Percentiles rank a stretch among this genome's conserved stretches.
Evolutionary conservation across 345 rosid species (phyloP).

Genomic region (Moringa oleifera): DNA sequence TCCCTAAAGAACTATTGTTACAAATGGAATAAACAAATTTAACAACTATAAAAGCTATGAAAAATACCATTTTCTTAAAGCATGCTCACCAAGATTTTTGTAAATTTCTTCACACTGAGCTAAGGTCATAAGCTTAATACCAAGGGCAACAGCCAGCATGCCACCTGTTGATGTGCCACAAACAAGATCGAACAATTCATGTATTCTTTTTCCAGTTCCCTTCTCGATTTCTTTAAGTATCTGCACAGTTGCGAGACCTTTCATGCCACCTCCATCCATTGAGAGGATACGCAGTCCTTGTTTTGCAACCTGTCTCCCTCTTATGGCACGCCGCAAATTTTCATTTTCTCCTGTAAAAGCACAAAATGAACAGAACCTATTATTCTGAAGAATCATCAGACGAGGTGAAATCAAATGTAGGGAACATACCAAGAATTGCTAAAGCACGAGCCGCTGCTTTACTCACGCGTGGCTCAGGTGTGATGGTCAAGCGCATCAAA

Average conservation of each 20-base stretch:
- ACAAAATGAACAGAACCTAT: constrained; percentile 13
- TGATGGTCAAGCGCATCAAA: constrained; percentile 72
- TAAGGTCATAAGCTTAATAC: constrained; percentile 85
- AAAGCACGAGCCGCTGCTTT: constrained; percentile 98
- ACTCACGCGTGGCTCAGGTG: constrained; percentile 75
- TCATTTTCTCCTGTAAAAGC: constrained; percentile 84
- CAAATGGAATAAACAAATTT: constrained; percentile 10
- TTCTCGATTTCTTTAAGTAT: constrained; percentile 95
- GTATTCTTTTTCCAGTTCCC: constrained; percentile 92
- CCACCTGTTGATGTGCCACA: constrained; percentile 99
- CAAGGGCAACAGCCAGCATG: constrained; percentile 97
- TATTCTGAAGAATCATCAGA: constrained; percentile 5
- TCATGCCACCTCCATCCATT: constrained; percentile 99
- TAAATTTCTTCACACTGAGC: constrained; percentile 93
- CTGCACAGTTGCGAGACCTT: constrained; percentile 96
- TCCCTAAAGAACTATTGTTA: constrained; percentile 46
- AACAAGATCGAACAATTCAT: constrained; percentile 92
- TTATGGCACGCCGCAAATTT: constrained; percentile 79
- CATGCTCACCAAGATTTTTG: constrained; percentile 81
- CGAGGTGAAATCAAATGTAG: constrained; percentile 1
- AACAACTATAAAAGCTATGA: constrained; percentile 1
- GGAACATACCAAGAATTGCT: constrained; percentile 86
- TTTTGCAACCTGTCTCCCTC: constrained; percentile 83
- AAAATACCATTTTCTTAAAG: neutral
- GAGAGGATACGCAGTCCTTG: constrained; percentile 95